Percentiles rank a stretch among this genome's conserved stretches.
These are phyloP conservation scores for Tremella mesenterica DNA, from an alignment of 768 basidiomycete species.

Conservation along the genomic window DNA sequence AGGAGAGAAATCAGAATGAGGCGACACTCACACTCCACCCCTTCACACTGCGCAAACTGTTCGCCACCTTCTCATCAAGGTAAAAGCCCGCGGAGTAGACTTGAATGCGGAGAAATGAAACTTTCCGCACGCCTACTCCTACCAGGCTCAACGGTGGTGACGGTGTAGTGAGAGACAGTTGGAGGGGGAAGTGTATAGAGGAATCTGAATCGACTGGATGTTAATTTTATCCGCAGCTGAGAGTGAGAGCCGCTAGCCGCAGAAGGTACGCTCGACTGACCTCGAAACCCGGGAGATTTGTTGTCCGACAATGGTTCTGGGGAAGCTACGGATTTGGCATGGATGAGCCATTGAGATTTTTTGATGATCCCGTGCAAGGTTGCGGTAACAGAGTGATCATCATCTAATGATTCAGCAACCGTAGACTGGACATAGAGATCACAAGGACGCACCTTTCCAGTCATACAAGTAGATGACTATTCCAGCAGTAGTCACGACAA, in stretches of 20 bases:
- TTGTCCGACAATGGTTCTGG: background rate
- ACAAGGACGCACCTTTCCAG: no score
- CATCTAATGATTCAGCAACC: no score
- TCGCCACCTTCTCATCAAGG: slow-evolving; percentile 55
- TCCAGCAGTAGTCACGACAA: no score
- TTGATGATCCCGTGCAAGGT: no score
- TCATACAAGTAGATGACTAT: no score
- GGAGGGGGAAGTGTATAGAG: slow-evolving; percentile 39
- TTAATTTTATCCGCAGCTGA: background rate
- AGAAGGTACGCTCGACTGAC: background rate
- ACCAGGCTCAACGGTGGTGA: slow-evolving; percentile 59
- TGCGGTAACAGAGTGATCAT: no score
- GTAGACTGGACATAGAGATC: no score
- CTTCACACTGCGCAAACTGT: slow-evolving; percentile 13
- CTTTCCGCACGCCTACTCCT: slow-evolving; percentile 76
- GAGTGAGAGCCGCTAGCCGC: no score
- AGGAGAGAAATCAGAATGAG: background rate
- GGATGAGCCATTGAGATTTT: background rate
- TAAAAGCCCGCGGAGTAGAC: slow-evolving; percentile 89
- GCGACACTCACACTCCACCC: slow-evolving; percentile 35
- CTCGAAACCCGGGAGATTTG: background rate
- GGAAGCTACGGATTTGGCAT: background rate
- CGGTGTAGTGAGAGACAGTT: slow-evolving; percentile 6
- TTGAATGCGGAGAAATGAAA: slow-evolving; percentile 77
- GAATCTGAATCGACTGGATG: slow-evolving; percentile 43